A percentile compares a stretch with the other conserved stretches of the same genome.
Evolutionary conservation across 441 rosid species (phyloP).

Genomic region (Omphalea diandra): DNA sequence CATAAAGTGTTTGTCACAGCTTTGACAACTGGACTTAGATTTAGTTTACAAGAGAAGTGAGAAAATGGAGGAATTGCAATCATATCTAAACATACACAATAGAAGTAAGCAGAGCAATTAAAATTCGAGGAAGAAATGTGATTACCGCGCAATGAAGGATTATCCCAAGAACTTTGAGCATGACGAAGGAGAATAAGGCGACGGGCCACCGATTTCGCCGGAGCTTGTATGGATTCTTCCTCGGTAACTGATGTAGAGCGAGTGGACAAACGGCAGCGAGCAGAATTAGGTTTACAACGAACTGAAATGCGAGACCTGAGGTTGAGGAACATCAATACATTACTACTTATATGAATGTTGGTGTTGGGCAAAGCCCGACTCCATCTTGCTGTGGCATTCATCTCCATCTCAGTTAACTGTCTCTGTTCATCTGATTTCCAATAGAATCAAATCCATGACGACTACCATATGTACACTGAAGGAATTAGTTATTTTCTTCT

Average conservation of each 20-base stretch:
- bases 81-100: neutral
- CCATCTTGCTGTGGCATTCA: neutral
- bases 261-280: neutral
- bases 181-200: slow-evolving; percentile 95
- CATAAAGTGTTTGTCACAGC: neutral
- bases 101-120: neutral
- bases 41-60: neutral
- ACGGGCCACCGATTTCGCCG: slow-evolving; percentile 44
- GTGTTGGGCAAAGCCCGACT: neutral
- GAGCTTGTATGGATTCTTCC: neutral
- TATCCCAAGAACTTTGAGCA: slow-evolving; percentile 84
- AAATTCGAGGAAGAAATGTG: too few relatives aligned
- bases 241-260: neutral
- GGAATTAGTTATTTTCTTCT: too few relatives aligned
- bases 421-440: too few relatives aligned
- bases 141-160: slow-evolving; percentile 66
- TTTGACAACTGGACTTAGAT: neutral
- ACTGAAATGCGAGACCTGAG: slow-evolving; percentile 1
- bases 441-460: too few relatives aligned
- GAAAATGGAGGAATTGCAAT: neutral
- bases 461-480: too few relatives aligned
- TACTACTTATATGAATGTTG: neutral
- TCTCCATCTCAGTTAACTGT: neutral
- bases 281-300: neutral
- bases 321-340: neutral